Evolutionary conservation across 495 filamentous ascomycete species (phyloP), one percentile per base, ranked within the genome.

Genomic region (Aspergillus kassunensis): DNA sequence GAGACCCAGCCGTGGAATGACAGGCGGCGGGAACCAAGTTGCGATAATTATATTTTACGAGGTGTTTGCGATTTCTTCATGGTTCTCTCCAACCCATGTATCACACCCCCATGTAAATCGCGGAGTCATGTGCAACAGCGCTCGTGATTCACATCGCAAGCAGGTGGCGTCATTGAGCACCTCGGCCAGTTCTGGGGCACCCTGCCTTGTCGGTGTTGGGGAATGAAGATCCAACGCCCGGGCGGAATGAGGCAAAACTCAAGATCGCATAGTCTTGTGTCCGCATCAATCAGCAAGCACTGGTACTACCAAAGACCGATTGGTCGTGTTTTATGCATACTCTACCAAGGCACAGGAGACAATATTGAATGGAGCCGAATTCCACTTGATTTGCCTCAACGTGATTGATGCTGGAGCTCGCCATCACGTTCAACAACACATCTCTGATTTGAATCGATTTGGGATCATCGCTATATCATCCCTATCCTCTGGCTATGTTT

Each of bases 341-440:
- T 41, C 24, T 21, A 53, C 42, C 42, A 39, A 20, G 15, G 42
- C 34, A 36, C 51, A 43, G 40, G 40, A 44, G 30, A 19, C 37
- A 53, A 44, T 53, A 53, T 53, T 53, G 42, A 53, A 46, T 53
- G 51, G 51, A 46, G 30, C 43, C 42, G 20, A 25, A 18, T 44
- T 19, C 2, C 40, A 16, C 30, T 30, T 36, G 23, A 39, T 29
- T 41, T 30, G 24, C 24, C 42, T 31, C 34, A 46, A 29, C 45
- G 19, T 29, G 21, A n/a, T 31, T 29, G 21, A 23, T 25, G 45
- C 33, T 49, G 24, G 42, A 9, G 27, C 23, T 49, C 19, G 44
- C 44, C 44, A 33, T 45, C 43, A 33, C 43, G 44, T 46, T 35
- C 44, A 46, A 35, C 30, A 35, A 6, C 8, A 6, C 8, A 24